Evolutionary conservation across 305 asterid genomes (phyloP).

Genomic region (Plantago rigida): DNA sequence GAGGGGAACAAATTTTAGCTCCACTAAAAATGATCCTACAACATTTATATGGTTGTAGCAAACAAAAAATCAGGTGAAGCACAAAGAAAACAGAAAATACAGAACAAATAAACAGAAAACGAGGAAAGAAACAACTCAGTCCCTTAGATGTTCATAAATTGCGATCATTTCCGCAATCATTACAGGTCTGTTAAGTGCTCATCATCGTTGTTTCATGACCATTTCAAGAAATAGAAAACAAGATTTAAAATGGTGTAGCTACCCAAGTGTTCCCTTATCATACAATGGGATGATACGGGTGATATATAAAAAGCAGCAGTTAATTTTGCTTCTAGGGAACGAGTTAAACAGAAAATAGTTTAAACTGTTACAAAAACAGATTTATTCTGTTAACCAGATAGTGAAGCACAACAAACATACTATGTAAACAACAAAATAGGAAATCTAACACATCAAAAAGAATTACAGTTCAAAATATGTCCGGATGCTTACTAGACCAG

Average conservation of each 20-base stretch:
- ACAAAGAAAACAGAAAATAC: not conserved
- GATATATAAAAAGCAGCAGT: slow-evolving; percentile 24
- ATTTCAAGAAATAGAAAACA: not conserved
- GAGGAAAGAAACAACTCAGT: slow-evolving; percentile 28
- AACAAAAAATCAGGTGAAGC: not conserved
- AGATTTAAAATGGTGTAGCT: slow-evolving; percentile 18
- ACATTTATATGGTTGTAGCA: not conserved
- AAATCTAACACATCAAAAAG: too few relatives aligned
- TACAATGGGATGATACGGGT: not conserved
- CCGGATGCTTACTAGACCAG: slow-evolving; percentile 41
- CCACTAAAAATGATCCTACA: slow-evolving; percentile 23
- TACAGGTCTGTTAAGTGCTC: slow-evolving; percentile 45
- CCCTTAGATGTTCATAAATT: slow-evolving; percentile 42
- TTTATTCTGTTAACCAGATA: slow-evolving; percentile 43
- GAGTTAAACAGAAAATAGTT: slow-evolving; percentile 31
- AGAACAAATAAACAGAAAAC: not conserved
- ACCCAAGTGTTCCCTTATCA: slow-evolving; percentile 25
- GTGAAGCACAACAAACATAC: slow-evolving; percentile 30
- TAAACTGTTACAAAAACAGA: not conserved
- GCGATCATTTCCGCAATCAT: slow-evolving; percentile 49
- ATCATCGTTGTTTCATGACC: slow-evolving; percentile 22
- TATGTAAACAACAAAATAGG: too few relatives aligned
- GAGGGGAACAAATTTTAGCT: slow-evolving; percentile 40
- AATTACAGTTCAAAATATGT: slow-evolving; percentile 7
- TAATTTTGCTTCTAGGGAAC: slow-evolving; percentile 63